phyloP scores from a whole-genome alignment of 176 grass and related monocot species.

The Elymus sibiricus region DNA sequence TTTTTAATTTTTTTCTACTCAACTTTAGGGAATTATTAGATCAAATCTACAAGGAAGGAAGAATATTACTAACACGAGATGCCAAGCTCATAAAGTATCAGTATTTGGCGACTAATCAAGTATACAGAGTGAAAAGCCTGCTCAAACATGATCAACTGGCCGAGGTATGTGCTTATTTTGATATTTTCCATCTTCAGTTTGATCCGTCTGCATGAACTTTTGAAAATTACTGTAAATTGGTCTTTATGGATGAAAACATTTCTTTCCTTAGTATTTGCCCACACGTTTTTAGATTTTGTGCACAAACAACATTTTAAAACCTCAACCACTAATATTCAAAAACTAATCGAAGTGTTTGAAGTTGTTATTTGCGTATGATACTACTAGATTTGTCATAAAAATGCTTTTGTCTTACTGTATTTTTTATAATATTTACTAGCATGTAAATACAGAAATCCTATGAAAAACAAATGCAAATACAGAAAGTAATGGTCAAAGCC shows the following conservation, averaged over 20 bases:
- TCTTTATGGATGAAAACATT: not conserved
- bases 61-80: constrained; percentile 84
- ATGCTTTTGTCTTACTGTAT: not conserved
- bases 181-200: not conserved
- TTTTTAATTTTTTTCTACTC: constrained; percentile 7
- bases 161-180: constrained; percentile 58
- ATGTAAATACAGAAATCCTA: not conserved
- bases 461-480: not conserved
- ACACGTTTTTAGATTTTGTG: not conserved
- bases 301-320: not conserved
- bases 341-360: not conserved
- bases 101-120: constrained; percentile 79
- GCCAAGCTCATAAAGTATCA: constrained; percentile 86
- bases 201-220: not conserved
- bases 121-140: constrained; percentile 88
- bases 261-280: not conserved
- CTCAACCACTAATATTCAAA: not conserved
- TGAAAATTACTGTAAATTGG: not conserved
- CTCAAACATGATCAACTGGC: constrained; percentile 93
- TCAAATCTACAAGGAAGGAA: constrained; percentile 87
- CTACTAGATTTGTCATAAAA: not conserved
- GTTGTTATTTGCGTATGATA: not conserved
- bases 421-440: not conserved
- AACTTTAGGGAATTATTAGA: constrained; percentile 73
- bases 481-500: not conserved